Conservation (phyloP, 2,329 filamentous ascomycete species). For the Pseudodiploospora longispora region DNA sequence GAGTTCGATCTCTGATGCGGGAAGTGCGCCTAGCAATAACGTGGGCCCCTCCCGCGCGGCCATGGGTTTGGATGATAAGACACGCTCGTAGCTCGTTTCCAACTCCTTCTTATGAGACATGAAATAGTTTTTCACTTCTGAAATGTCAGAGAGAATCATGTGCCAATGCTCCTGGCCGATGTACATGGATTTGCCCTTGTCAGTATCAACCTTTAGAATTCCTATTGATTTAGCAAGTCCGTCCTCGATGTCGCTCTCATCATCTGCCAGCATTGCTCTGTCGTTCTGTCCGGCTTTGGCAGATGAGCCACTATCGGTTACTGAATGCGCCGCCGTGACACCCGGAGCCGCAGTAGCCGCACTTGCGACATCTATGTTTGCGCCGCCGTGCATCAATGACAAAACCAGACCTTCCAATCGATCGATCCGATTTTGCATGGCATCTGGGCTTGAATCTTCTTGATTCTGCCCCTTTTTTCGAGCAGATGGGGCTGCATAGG, state of each 20-base stretch:
- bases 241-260: conserved; percentile 64
- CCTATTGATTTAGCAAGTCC: conserved; percentile 65
- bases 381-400: conserved; percentile 85
- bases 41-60: conserved; percentile 58
- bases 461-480: conserved; percentile 67
- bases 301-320: conserved; percentile 37
- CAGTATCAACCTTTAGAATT: conserved; percentile 71
- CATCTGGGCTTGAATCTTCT: conserved; percentile 63
- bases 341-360: conserved; percentile 23
- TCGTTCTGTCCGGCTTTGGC: conserved; percentile 47
- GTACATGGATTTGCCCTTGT: conserved; percentile 72
- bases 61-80: conserved; percentile 59
- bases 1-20: conserved; percentile 67
- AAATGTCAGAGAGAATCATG: conserved; percentile 69
- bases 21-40: conserved; percentile 68
- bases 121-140: conserved; percentile 92
- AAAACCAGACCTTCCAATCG: conserved; percentile 85
- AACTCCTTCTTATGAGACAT: conserved; percentile 78
- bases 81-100: conserved; percentile 70
- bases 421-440: conserved; percentile 98
- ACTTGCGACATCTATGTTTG: conserved; percentile 37
- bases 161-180: conserved; percentile 81
- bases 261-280: conserved; percentile 43
- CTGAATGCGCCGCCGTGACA: conserved; percentile 28
- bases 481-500: conserved; percentile 64